phyloP scores from a whole-genome alignment of 257 asterid genomes.

The Solanum habrochaites region DNA sequence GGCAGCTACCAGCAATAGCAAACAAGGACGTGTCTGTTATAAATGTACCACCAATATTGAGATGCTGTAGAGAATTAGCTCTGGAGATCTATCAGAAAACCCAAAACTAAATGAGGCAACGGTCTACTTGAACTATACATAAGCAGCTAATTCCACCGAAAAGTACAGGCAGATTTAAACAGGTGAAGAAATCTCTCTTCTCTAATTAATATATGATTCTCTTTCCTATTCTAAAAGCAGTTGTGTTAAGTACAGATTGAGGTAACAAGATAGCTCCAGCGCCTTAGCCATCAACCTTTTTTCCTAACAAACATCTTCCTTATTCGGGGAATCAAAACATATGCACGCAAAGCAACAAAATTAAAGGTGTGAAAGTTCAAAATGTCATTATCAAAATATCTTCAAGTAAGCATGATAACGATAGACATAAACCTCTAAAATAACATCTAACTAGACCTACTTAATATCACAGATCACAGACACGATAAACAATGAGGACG shows the following conservation, averaged over 20 bases:
- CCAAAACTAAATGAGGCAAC: background rate
- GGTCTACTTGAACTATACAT: background rate
- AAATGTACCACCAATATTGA: conserved; percentile 83
- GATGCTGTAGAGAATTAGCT: conserved; percentile 67
- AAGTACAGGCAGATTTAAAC: background rate
- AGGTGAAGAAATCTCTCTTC: background rate
- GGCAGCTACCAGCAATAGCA: conserved; percentile 68
- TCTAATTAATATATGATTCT: background rate
- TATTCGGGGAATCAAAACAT: background rate
- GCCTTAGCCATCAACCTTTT: background rate
- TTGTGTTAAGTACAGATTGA: background rate
- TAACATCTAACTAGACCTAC: background rate
- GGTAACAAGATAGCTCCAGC: background rate
- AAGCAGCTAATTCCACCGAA: background rate
- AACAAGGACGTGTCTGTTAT: conserved; percentile 65
- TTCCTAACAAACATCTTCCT: background rate
- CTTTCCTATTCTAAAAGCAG: background rate
- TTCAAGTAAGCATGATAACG: background rate
- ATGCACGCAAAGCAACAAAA: background rate
- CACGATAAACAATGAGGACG: background rate
- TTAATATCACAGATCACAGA: background rate
- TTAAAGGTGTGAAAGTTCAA: background rate
- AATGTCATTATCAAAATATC: background rate
- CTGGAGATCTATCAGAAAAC: conserved; percentile 35
- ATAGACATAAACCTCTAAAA: background rate